Base-by-base conservation (phyloP, 306 rosid genomes). In the Benincasa hispida region DNA sequence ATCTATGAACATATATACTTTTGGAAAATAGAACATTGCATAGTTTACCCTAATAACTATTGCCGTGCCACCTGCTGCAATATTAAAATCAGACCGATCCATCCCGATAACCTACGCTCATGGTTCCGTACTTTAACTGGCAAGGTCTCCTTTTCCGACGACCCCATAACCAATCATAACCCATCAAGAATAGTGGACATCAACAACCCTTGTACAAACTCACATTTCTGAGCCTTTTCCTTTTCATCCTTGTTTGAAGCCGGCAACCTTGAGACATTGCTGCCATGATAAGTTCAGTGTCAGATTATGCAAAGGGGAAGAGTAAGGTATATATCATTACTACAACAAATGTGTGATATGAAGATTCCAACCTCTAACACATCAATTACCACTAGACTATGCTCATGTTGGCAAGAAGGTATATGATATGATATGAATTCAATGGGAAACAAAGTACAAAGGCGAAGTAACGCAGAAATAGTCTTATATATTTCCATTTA, bases 131-230 rank as follows among this genome's bases (percentile, higher is more conserved):
- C 60, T 72, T n/a, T 25, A 13, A 18, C 57, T 45, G 37, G 56
- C 35, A 45, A 12, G 57, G 57, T 45, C 54, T 45, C 32, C 8
- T 22, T 34, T 22, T 41, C 53, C 28, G 57, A 42, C 22, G 45
- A 72, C 50, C 76, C 76, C 18, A 18, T 72, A 74, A 80, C 59
- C 76, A 51, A n/a, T 90, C 77, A 90, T 74, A 90, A 86, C 61
- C 88, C 93, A 69, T 88, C 90, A 56, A 91, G 79, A 55, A 93
- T 84, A 10, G 97, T 91, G 42, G 97, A 91, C 85, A 91, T 57
- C 80, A 93, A 73, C 74, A 93, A 82, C 78, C 96, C 98, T 81
- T 85, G 92, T 45, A 89, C 88, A 53, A 93, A 93, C 78, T 91
- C 89, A 53, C 87, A 86, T 85, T 87, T 91, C 35, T 89, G 88